Percentiles rank a stretch among this genome's conserved stretches.
phyloP scores from a whole-genome alignment of 2,329 filamentous ascomycete genomes.

The Pseudogymnoascus sp. region DNA sequence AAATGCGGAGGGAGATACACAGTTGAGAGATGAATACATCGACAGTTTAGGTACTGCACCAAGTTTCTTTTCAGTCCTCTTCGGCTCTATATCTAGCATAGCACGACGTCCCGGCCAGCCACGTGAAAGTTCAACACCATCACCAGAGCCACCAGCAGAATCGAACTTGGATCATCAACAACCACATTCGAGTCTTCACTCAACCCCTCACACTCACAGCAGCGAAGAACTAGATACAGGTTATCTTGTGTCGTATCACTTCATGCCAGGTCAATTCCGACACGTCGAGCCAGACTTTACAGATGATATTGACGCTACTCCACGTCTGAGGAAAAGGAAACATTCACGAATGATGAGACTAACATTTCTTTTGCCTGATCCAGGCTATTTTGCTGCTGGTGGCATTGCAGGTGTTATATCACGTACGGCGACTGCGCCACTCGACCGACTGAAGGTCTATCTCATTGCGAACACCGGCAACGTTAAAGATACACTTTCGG shows the following conservation, averaged over 20 bases:
- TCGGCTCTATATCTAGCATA: constrained; percentile 69
- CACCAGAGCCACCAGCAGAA: constrained; percentile 7
- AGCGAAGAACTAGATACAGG: neutral
- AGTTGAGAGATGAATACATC: constrained; percentile 83
- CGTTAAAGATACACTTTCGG: constrained; percentile 53
- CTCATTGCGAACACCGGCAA: constrained; percentile 81
- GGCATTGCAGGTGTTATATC: constrained; percentile 91
- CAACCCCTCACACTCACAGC: neutral
- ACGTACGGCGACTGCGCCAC: constrained; percentile 87
- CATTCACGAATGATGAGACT: constrained; percentile 17
- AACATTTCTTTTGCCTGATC: constrained; percentile 56
- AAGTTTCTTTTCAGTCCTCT: constrained; percentile 63
- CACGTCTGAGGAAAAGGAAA: constrained; percentile 18
- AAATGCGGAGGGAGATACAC: constrained; percentile 88
- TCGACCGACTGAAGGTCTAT: constrained; percentile 96
- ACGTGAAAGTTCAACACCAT: constrained; percentile 16
- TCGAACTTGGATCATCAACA: constrained; percentile 8
- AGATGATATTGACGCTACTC: constrained; percentile 13
- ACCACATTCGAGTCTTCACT: neutral
- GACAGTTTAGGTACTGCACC: constrained; percentile 85
- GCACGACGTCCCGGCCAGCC: constrained; percentile 38
- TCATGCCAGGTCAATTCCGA: neutral
- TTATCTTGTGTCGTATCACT: neutral
- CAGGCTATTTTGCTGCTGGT: constrained; percentile 97
- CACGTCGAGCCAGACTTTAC: constrained; percentile 13